phyloP scores from a whole-genome alignment of 139 green algal species.

The Haematococcus sp. region DNA sequence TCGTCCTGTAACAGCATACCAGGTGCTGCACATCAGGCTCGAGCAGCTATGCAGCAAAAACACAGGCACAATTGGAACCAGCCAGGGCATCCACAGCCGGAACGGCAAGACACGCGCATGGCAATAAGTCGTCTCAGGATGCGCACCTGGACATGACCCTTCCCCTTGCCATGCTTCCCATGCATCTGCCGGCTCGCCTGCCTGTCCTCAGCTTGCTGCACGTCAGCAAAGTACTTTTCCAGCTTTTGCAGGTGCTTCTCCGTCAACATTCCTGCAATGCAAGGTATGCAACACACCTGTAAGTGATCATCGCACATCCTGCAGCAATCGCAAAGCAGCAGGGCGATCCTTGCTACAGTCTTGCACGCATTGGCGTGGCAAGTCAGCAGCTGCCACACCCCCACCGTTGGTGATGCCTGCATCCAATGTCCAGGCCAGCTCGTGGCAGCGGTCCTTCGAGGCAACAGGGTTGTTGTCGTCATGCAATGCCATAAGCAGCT shows the following conservation, averaged over 20 bases:
- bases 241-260: conserved; percentile 55
- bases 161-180: too few relatives aligned
- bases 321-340: too few relatives aligned
- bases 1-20: conserved; percentile 22
- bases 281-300: too few relatives aligned
- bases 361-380: too few relatives aligned
- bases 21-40: not conserved
- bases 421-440: conserved; percentile 42
- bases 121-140: too few relatives aligned
- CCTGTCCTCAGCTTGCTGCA: conserved; percentile 5
- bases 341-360: too few relatives aligned
- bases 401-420: conserved; percentile 17
- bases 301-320: too few relatives aligned
- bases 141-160: too few relatives aligned
- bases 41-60: too few relatives aligned
- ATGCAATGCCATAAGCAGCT: conserved; percentile 84
- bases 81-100: too few relatives aligned
- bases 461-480: conserved; percentile 52
- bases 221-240: conserved; percentile 44
- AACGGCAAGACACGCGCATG: too few relatives aligned
- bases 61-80: too few relatives aligned
- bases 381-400: conserved; percentile 34
- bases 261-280: conserved; percentile 27
- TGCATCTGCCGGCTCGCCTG: not conserved
- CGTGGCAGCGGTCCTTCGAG: conserved; percentile 39